Evolutionary conservation across 805 yeast genomes (phyloP), one percentile per base, ranked within the genome.

Genomic region (Saturnispora saitoi): DNA sequence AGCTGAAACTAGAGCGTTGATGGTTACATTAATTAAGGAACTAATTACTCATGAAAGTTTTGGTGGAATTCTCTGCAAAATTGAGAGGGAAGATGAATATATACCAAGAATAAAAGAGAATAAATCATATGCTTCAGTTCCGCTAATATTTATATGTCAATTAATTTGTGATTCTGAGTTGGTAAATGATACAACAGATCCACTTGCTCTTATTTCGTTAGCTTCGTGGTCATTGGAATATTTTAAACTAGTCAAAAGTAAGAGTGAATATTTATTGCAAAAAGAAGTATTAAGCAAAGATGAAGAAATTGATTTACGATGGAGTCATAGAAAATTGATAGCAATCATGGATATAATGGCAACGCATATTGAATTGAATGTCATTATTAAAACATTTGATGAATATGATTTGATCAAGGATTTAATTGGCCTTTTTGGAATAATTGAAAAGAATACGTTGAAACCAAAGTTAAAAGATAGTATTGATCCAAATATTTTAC

Each of bases 161-260:
- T 12, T 41, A 11, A 11, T 40, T 4, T 22, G 45, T 28, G 37
- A 41, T 26, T 14, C 28, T 17, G 37, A 42, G 28, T 17, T 39
- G 20, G 20, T 30, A 3, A 32, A 32, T 20, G 42, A 24, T 14
- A 15, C 4, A 9, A 22, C 28, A 17, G 45, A 47, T 32, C 32
- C 39, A 9, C 19, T 47, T 15, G 32, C 42, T 6, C 15, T 41
- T 8, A 24, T 47, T 7, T 26, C 49, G 3, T 58, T 76, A 15
- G 57, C 73, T 4, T 63, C 72, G 0, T 76, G 79, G 79, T 51
- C 62, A 14, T 52, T 62, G 42, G 68, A 67, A 15, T 56, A 67
- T 39, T 68, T 59, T 49, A 53, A 55, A 14, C 38, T 47, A 5
- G 51, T 62, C 36, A 47, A 62, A 11, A 50, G 50, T n/a, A 17